These are phyloP conservation scores for Candida boleticola DNA, from an alignment of 805 yeast species.

Conservation along the genomic window DNA sequence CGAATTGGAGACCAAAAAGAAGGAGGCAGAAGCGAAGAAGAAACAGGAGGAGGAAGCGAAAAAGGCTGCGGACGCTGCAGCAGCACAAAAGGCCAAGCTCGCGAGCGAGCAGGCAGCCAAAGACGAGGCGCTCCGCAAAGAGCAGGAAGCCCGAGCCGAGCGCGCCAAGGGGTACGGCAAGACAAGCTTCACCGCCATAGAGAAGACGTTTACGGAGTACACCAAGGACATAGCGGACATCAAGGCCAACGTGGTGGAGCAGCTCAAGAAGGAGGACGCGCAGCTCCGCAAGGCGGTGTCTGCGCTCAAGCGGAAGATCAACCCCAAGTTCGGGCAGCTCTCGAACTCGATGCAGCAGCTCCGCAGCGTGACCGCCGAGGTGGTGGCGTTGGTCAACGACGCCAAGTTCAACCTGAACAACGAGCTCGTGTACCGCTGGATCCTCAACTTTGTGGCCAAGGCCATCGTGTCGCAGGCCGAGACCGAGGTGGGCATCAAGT, in stretches of 20 bases:
- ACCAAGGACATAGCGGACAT: constrained; percentile 54
- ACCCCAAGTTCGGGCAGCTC: constrained; percentile 89
- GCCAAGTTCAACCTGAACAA: constrained; percentile 35
- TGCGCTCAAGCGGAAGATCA: constrained; percentile 69
- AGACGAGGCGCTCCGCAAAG: too few relatives aligned
- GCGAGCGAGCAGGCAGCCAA: constrained; percentile 3
- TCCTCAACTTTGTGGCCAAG: constrained; percentile 79
- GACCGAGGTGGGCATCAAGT: constrained; percentile 79
- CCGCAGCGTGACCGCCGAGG: constrained; percentile 45
- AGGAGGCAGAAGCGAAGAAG: constrained; percentile 12
- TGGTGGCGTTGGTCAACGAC: constrained; percentile 47
- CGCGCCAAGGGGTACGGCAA: constrained; percentile 19
- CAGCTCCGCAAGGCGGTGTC: constrained; percentile 53
- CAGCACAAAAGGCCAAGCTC: constrained; percentile 7
- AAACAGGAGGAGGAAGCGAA: constrained; percentile 8
- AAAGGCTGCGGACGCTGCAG: constrained; percentile 10
- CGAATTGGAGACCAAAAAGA: constrained; percentile 13
- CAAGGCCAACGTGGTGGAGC: constrained; percentile 56
- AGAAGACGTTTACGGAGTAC: constrained; percentile 44
- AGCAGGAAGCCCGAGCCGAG: constrained; percentile 1
- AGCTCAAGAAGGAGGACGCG: constrained; percentile 48
- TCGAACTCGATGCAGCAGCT: constrained; percentile 70
- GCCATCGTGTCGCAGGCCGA: constrained; percentile 89
- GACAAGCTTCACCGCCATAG: constrained; percentile 36
- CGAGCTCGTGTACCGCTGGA: constrained; percentile 64